Evolutionary conservation across 805 yeast genomes (phyloP), one percentile per base, ranked within the genome.

Genomic region (Peterozyma xylosa): DNA sequence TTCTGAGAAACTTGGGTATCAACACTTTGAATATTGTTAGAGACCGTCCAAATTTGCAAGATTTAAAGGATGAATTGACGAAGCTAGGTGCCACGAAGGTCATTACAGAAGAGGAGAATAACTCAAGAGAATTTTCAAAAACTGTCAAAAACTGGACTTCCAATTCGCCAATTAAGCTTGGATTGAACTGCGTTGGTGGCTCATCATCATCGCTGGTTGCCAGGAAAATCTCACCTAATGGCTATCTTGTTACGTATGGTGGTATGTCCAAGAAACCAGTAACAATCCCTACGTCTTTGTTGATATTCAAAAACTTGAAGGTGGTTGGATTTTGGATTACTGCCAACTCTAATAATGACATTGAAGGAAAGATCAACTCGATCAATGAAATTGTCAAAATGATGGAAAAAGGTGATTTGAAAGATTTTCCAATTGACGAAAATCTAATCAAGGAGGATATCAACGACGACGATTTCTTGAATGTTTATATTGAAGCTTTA

Each of bases 261-360:
- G 98, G 96, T 34, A 93, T 93, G 99, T 87, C 97, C 3, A 80
- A 82, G 71, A 90, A 87, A 65, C 99, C 99, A 2, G 95, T 93
- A 10, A 75, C 78, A n/a, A 64, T 93, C 45, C 96, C 98, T 35
- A 88, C 96, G 1, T 78, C 95, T 0, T 67, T 86, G 47, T 86
- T 86, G 58, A 90, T 93, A 50, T 93, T 93, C 71, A 93, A 91
- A 63, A 85, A 90, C 57, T 64, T 93, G 45, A 80, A 84, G 5
- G 80, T 89, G 42, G 76, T 80, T 29, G 99, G 99, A 0, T 93
- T 86, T 67, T 93, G 99, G 99, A 80, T 89, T 46, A 85, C 96
- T 11, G 78, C 69, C 37, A 79, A 79, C 67, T 70, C 76, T 41
- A 71, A 74, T 47, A 61, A 66, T 42, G 64, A 83, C 52, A 91